phyloP scores from a whole-genome alignment of 345 rosid genomes.

The Euphorbia peplus region DNA sequence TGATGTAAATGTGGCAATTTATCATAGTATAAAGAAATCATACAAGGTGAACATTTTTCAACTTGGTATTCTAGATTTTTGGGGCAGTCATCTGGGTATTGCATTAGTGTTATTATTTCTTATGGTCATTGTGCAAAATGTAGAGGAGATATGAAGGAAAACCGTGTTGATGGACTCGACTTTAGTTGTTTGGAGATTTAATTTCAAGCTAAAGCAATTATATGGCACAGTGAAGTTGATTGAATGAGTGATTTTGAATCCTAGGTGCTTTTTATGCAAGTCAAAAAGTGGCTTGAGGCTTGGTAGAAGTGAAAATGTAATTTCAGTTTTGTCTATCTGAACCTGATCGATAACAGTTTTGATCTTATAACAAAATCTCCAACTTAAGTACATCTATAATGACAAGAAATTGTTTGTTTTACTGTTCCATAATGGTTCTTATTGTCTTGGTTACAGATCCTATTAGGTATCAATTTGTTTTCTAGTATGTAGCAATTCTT shows the following conservation, averaged over 20 bases:
- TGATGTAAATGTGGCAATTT: neutral
- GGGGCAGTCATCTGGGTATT: neutral
- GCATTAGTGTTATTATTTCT: neutral
- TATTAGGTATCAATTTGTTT: neutral
- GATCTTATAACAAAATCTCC: neutral
- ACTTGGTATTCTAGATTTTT: neutral
- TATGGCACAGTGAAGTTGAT: neutral
- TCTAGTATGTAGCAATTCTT: neutral
- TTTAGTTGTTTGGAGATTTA: neutral
- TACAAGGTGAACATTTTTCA: neutral
- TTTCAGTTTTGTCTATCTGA: neutral
- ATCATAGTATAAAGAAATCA: neutral
- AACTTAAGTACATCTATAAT: neutral
- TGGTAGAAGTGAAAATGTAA: neutral
- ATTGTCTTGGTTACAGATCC: neutral
- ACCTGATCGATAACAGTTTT: neutral
- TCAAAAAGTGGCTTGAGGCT: neutral
- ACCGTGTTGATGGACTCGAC: neutral
- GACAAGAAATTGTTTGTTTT: neutral
- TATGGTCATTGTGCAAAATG: neutral
- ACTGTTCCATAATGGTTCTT: neutral
- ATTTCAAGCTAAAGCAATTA: neutral
- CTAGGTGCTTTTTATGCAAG: neutral
- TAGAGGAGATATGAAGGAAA: neutral
- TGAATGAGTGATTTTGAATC: neutral